phyloP scores from a whole-genome alignment of 2,329 filamentous ascomycete genomes.

The Calonectria naviculata region DNA sequence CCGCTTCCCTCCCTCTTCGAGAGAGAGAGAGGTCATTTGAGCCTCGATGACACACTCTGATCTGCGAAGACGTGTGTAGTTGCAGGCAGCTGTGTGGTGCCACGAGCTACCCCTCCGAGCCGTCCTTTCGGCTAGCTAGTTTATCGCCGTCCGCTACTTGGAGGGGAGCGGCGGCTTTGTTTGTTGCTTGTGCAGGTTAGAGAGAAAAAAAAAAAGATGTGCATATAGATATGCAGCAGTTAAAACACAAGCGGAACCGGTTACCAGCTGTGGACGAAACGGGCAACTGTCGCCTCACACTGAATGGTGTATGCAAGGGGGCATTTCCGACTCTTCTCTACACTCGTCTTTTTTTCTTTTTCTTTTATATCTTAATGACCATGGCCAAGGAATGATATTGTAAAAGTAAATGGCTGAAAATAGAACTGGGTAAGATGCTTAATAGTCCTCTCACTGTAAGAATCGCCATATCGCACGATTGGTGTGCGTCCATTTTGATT shows the following conservation, averaged over 20 bases:
- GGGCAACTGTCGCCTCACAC: conserved; percentile 17
- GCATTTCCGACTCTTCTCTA: not conserved
- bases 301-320: conserved; percentile 19
- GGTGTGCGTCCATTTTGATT: not conserved
- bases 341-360: not conserved
- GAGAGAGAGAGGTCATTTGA: conserved; percentile 23
- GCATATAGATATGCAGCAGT: conserved; percentile 6
- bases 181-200: not conserved
- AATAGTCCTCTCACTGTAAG: not conserved
- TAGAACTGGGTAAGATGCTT: not conserved
- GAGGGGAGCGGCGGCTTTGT: not conserved
- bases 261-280: conserved; percentile 18
- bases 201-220: not conserved
- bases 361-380: not conserved
- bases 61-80: conserved; percentile 21
- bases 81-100: conserved; percentile 23
- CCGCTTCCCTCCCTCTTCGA: not conserved
- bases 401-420: not conserved
- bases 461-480: not conserved
- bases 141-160: not conserved
- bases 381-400: too few species aligned
- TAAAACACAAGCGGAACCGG: conserved; percentile 22
- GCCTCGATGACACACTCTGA: not conserved
- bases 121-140: conserved; percentile 5
- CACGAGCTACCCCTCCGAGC: conserved; percentile 20